Percentiles rank a stretch among this genome's conserved stretches.
These are phyloP conservation scores for Coemansia sp. DNA, from an alignment of 192 early-diverging fungal genomes.

Conservation along the genomic window DNA sequence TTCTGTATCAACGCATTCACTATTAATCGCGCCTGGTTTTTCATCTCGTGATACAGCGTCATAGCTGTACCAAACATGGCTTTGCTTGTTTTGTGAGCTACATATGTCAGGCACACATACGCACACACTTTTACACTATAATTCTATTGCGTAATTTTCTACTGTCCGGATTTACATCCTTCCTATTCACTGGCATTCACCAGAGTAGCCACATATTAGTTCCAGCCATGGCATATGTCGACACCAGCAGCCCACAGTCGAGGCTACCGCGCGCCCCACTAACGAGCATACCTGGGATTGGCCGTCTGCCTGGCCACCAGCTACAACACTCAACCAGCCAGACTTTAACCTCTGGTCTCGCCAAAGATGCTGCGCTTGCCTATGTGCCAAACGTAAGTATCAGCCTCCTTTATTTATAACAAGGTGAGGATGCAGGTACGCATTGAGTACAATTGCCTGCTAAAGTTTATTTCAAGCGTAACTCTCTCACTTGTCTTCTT, in stretches of 20 bases:
- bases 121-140: not conserved
- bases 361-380: constrained; percentile 7
- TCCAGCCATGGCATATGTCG: constrained; percentile 32
- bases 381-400: constrained; percentile 28
- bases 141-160: constrained; percentile 2
- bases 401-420: not conserved
- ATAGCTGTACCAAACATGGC: not conserved
- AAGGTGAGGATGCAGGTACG: not conserved
- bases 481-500: not conserved
- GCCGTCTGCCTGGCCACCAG: constrained; percentile 23
- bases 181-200: not conserved
- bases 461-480: not conserved
- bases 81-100: not conserved
- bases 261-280: constrained; percentile 28
- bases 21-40: not conserved
- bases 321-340: constrained; percentile 6
- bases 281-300: constrained; percentile 10
- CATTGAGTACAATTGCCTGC: constrained; percentile 2
- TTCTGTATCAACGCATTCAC: constrained; percentile 3
- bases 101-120: not conserved
- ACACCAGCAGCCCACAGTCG: constrained; percentile 27
- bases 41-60: not conserved
- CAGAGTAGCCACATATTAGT: not conserved
- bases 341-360: constrained; percentile 21
- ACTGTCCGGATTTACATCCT: not conserved